phyloP scores from a whole-genome alignment of 73 alveolate species.

The Tetrahymena elliotti region DNA sequence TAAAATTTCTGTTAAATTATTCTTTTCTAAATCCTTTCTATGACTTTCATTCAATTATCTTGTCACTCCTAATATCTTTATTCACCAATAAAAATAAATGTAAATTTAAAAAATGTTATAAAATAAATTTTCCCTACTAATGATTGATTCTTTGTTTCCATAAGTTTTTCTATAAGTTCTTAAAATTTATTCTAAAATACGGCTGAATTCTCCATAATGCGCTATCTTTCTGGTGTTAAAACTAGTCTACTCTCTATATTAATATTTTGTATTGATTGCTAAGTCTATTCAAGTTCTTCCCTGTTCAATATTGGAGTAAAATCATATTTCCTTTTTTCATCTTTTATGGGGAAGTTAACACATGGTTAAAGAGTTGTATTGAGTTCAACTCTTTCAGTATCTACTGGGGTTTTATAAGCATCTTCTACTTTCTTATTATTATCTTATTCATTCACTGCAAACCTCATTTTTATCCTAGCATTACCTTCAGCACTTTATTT shows the following conservation, averaged over 20 bases:
- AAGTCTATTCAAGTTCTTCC: neutral
- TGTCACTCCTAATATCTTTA: neutral
- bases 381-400: neutral
- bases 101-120: neutral
- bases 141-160: neutral
- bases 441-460: neutral
- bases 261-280: neutral
- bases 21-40: neutral
- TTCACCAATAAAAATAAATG: no score
- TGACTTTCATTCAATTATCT: neutral
- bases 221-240: neutral
- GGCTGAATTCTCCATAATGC: neutral
- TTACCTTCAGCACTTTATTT: neutral
- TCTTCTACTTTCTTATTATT: neutral
- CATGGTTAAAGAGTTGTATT: neutral
- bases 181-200: neutral
- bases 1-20: neutral
- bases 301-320: neutral
- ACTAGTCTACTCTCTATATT: neutral
- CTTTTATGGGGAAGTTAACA: neutral
- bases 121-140: neutral
- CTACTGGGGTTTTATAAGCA: neutral
- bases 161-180: neutral
- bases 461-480: neutral
- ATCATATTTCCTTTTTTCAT: neutral